A percentile compares a stretch with the other conserved stretches of the same genome.
phyloP scores from a whole-genome alignment of 192 early-diverging fungal genomes.

The Backusella circina region DNA sequence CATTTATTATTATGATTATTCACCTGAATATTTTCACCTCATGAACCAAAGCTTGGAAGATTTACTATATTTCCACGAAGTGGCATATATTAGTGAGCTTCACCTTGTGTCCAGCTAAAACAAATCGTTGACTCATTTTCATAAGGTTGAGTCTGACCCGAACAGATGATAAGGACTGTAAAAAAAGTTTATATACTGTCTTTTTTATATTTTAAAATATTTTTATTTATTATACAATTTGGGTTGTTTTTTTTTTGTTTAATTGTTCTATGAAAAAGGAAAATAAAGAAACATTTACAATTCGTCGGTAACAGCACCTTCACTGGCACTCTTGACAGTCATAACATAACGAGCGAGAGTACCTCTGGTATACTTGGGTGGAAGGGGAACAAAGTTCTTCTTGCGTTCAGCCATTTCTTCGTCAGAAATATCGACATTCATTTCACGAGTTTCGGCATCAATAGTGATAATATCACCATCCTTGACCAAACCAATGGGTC shows the following conservation, averaged over 20 bases:
- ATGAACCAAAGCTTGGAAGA: too few relatives aligned
- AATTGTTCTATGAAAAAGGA: neutral
- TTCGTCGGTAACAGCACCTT: conserved; percentile 88
- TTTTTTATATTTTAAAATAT: too few relatives aligned
- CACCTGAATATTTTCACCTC: too few relatives aligned
- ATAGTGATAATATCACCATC: conserved; percentile 90
- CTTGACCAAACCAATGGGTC: conserved; percentile 88
- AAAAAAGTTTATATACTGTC: too few relatives aligned
- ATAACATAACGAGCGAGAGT: conserved; percentile 94
- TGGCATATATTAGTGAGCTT: too few relatives aligned
- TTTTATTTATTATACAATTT: neutral
- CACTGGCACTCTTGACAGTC: conserved; percentile 72
- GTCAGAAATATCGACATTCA: conserved; percentile 76
- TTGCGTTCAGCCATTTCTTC: conserved; percentile 73
- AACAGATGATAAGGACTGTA: too few relatives aligned
- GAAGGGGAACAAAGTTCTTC: conserved; percentile 74
- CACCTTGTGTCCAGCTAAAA: too few relatives aligned
- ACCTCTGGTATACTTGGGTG: conserved; percentile 83
- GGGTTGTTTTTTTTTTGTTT: neutral
- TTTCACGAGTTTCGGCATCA: conserved; percentile 75
- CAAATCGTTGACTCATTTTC: too few relatives aligned
- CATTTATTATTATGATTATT: too few relatives aligned
- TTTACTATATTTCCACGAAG: too few relatives aligned
- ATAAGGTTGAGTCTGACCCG: too few relatives aligned
- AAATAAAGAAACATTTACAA: conserved; percentile 30